These are phyloP conservation scores for Immersiporthe knoxdaviesiana DNA, from an alignment of 2,329 filamentous ascomycete genomes.

Conservation along the genomic window DNA sequence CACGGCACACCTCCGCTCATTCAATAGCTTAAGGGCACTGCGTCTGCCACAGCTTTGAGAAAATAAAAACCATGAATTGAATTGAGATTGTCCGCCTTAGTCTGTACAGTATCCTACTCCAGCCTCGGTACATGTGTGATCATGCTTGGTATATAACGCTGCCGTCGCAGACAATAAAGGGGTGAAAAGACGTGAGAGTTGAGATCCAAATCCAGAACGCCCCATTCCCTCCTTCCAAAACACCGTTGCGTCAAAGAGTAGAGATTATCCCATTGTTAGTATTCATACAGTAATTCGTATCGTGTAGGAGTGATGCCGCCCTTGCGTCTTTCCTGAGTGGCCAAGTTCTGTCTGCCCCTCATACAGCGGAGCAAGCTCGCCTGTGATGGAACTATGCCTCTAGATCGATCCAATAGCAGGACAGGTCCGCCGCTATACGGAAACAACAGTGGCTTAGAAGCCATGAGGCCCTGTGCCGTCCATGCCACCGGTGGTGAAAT, in stretches of 20 bases:
- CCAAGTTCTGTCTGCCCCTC: background rate
- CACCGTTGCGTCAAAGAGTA: conserved; percentile 2
- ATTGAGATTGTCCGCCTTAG: conserved; percentile 21
- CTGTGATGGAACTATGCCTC: background rate
- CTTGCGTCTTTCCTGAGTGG: background rate
- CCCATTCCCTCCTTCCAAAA: background rate
- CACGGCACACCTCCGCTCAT: background rate
- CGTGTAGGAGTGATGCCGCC: background rate
- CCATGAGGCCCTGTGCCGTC: conserved; percentile 45
- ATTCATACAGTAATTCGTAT: conserved; percentile 17
- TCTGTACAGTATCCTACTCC: background rate
- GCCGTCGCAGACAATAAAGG: background rate
- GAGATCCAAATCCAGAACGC: conserved; percentile 7
- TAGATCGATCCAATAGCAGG: background rate
- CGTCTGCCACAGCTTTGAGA: background rate
- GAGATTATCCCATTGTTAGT: background rate
- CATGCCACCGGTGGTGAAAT: conserved; percentile 53
- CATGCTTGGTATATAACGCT: conserved; percentile 10
- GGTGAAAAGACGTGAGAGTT: no score
- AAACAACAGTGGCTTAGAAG: conserved; percentile 4
- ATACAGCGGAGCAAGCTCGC: background rate
- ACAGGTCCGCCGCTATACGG: background rate
- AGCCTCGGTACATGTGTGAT: background rate
- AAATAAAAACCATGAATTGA: conserved; percentile 17
- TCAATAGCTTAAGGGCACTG: background rate